Percentiles rank a stretch among this genome's conserved stretches.
Conservation (phyloP, 2,329 filamentous ascomycete genomes). For the Hysterium pulicare region DNA sequence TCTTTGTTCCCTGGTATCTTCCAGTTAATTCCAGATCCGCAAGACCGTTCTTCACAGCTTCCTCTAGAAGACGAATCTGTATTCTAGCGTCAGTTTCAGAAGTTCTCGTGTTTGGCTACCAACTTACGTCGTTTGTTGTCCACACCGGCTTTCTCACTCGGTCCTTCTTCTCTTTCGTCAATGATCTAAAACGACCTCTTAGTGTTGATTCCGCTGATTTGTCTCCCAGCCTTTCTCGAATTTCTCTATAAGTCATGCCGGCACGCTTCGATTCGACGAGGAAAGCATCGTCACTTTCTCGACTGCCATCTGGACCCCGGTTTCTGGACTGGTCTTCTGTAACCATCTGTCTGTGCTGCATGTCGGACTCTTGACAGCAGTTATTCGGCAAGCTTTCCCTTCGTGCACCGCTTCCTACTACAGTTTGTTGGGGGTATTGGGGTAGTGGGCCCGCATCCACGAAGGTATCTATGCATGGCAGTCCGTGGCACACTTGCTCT, state of each 20-base stretch:
- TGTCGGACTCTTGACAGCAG: too few species aligned
- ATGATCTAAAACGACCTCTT: slow-evolving; percentile 62
- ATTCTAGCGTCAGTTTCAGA: not conserved
- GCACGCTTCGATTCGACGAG: slow-evolving; percentile 53
- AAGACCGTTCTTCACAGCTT: slow-evolving; percentile 15
- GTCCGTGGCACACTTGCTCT: too few species aligned
- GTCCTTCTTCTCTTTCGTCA: slow-evolving; percentile 62
- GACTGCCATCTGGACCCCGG: slow-evolving; percentile 5
- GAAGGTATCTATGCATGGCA: too few species aligned
- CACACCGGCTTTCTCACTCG: slow-evolving; percentile 66
- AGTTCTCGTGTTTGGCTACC: not conserved
- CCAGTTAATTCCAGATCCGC: slow-evolving; percentile 2
- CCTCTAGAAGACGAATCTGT: slow-evolving; percentile 23
- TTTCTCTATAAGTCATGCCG: slow-evolving; percentile 64
- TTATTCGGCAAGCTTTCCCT: too few species aligned
- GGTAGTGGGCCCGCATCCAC: too few species aligned
- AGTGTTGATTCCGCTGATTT: slow-evolving; percentile 69
- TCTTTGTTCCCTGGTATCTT: slow-evolving; percentile 8
- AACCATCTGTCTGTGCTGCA: not conserved
- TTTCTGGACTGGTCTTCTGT: not conserved
- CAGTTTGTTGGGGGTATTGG: too few species aligned
- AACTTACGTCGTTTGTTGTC: slow-evolving; percentile 61
- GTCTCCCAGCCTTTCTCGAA: slow-evolving; percentile 55
- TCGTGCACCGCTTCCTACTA: too few species aligned
- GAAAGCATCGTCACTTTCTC: slow-evolving; percentile 24